These are phyloP conservation scores for Pythium guiyangense DNA, from an alignment of 352 stramenopile genomes.

Conservation along the genomic window DNA sequence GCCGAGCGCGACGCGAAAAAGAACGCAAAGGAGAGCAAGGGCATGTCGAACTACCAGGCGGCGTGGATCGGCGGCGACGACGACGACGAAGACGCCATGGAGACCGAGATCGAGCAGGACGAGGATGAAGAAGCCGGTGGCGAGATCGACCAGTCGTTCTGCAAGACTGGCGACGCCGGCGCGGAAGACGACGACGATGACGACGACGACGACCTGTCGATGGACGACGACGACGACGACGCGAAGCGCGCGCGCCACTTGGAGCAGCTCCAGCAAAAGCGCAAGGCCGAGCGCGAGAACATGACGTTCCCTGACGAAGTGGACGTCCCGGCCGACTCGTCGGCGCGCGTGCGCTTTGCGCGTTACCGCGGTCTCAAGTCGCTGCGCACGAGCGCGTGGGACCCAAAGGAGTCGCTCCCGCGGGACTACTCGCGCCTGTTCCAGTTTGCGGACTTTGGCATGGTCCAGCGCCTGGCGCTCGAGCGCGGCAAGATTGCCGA, in stretches of 20 bases:
- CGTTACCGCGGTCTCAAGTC: slow-evolving; percentile 96
- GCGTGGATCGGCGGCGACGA: slow-evolving; percentile 90
- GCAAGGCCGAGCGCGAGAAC: slow-evolving; percentile 89
- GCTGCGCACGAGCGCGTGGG: slow-evolving; percentile 95
- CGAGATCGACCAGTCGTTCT: slow-evolving; percentile 78
- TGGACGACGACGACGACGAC: slow-evolving; percentile 69
- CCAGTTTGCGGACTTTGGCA: slow-evolving; percentile 95
- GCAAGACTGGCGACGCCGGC: slow-evolving; percentile 57
- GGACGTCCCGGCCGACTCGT: slow-evolving; percentile 55
- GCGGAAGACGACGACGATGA: slow-evolving; percentile 59
- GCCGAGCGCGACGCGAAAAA: slow-evolving; percentile 64
- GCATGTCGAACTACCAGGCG: slow-evolving; percentile 93
- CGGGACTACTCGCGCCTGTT: slow-evolving; percentile 96
- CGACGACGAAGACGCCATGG: slow-evolving; percentile 49
- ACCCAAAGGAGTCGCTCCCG: slow-evolving; percentile 98
- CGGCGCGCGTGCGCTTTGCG: slow-evolving; percentile 70
- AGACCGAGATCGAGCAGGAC: slow-evolving; percentile 37
- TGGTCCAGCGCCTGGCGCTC: slow-evolving; percentile 92
- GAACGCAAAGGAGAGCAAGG: slow-evolving; percentile 32
- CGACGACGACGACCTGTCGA: slow-evolving; percentile 69
- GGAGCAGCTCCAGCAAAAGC: slow-evolving; percentile 68
- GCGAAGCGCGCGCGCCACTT: slow-evolving; percentile 27
- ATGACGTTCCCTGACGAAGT: slow-evolving; percentile 96
- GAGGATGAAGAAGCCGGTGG: slow-evolving; percentile 24
- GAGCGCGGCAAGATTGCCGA: slow-evolving; percentile 69